Conservation (phyloP, 2,329 filamentous ascomycete species). For the Didymella pinodella region DNA sequence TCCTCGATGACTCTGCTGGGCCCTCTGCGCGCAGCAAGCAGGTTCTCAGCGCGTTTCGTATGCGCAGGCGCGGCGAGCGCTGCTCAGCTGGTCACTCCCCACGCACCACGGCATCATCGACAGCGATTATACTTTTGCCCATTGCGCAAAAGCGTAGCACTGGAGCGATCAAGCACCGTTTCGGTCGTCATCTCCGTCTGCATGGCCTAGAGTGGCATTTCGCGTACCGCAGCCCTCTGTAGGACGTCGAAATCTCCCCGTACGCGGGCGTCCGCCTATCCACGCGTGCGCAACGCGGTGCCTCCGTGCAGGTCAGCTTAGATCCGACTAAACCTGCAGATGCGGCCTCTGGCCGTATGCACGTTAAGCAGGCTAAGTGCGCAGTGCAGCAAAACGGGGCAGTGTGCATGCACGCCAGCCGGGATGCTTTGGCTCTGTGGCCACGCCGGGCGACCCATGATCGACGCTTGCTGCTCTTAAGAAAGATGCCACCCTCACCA, state of each 20-base stretch:
- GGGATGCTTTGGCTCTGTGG: constrained; percentile 48
- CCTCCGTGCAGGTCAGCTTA: constrained; percentile 46
- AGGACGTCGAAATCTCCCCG: constrained; percentile 44
- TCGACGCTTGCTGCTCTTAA: constrained; percentile 50
- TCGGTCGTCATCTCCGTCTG: constrained; percentile 46
- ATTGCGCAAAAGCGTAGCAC: constrained; percentile 17
- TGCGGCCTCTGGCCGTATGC: constrained; percentile 48
- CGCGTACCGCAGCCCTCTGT: constrained; percentile 14
- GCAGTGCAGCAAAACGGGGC: constrained; percentile 50
- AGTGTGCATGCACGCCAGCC: constrained; percentile 51
- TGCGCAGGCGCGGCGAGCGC: constrained; percentile 11
- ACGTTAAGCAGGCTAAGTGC: constrained; percentile 49
- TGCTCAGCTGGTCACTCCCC: constrained; percentile 40
- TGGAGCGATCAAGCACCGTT: constrained; percentile 40
- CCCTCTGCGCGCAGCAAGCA: constrained; percentile 31
- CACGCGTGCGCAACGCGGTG: constrained; percentile 33
- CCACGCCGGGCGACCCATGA: constrained; percentile 46
- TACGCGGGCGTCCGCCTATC: constrained; percentile 41
- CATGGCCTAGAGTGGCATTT: constrained; percentile 32
- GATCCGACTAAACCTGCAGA: constrained; percentile 48
- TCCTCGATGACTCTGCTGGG: constrained; percentile 28
- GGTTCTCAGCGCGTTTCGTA: constrained; percentile 34
- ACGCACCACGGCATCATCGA: constrained; percentile 23
- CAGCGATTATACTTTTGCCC: constrained; percentile 37
- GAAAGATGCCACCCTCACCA: constrained; percentile 48